phyloP scores from a whole-genome alignment of 2,329 filamentous ascomycete species.

The Colletotrichum tamarilloi region DNA sequence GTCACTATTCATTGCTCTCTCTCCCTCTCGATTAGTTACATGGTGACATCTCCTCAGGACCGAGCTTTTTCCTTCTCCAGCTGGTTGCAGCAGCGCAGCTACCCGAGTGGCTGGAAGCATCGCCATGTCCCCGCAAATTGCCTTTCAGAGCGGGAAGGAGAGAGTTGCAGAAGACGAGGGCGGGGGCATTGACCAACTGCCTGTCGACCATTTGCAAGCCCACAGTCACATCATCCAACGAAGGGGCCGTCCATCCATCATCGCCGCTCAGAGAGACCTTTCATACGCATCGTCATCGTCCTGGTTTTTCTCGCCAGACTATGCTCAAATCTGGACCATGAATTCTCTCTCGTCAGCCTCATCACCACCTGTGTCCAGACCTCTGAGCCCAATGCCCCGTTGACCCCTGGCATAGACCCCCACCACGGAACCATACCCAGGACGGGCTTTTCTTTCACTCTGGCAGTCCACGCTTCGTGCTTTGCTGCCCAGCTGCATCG shows the following conservation, averaged over 20 bases:
- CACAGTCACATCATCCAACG: not conserved
- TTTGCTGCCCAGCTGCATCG: not conserved
- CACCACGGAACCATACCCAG: no score
- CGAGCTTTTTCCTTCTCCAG: not conserved
- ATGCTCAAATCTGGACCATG: no score
- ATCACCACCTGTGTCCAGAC: no score
- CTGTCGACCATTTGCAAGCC: conserved; percentile 18
- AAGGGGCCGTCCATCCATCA: not conserved
- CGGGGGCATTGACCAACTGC: conserved; percentile 5
- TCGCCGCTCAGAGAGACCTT: not conserved
- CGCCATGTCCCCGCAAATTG: not conserved
- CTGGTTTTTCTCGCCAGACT: no score
- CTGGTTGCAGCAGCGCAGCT: not conserved
- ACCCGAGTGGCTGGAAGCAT: not conserved
- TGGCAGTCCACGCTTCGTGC: not conserved
- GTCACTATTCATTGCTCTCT: conserved; percentile 12
- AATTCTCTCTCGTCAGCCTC: no score
- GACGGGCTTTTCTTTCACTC: no score
- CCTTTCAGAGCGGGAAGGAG: not conserved
- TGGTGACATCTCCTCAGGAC: conserved; percentile 20
- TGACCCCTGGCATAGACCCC: no score
- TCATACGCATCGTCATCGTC: no score
- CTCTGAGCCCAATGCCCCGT: no score
- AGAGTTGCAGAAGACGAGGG: not conserved
- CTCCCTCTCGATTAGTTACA: not conserved